Evolutionary conservation across 2,329 filamentous ascomycete genomes (phyloP).

Genomic region (Calonectria pteridis): DNA sequence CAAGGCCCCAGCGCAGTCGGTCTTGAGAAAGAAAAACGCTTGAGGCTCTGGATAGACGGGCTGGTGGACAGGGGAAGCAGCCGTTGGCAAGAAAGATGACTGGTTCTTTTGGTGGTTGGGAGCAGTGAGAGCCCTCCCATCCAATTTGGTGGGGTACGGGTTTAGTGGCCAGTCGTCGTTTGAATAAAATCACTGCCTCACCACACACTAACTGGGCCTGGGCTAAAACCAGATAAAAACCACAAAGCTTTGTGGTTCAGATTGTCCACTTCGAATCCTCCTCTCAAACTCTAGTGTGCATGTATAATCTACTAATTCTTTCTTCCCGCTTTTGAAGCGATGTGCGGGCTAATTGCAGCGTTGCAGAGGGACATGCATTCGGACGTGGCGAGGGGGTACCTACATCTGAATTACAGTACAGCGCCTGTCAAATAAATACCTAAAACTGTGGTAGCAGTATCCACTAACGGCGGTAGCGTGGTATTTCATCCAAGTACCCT

Average conservation of each 20-base stretch:
- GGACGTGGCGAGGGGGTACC: not conserved
- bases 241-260: not conserved
- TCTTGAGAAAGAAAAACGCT: not conserved
- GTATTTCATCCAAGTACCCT: not conserved
- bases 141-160: constrained; percentile 1
- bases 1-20: too few species aligned
- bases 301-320: not conserved
- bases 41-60: not conserved
- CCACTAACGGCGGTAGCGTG: not conserved
- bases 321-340: too few species aligned
- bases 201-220: not conserved
- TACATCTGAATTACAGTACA: not conserved
- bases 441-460: not conserved
- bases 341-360: not conserved
- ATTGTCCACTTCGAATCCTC: not conserved
- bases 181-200: not conserved
- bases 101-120: constrained; percentile 4
- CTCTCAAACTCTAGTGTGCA: not conserved
- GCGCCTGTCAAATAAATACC: not conserved
- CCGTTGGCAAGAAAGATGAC: not conserved
- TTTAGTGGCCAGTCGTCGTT: not conserved
- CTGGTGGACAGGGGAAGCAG: not conserved
- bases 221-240: not conserved
- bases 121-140: not conserved
- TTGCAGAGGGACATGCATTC: not conserved